Base-by-base conservation (phyloP, 257 asterid genomes). In the Rauvolfia tetraphylla region DNA sequence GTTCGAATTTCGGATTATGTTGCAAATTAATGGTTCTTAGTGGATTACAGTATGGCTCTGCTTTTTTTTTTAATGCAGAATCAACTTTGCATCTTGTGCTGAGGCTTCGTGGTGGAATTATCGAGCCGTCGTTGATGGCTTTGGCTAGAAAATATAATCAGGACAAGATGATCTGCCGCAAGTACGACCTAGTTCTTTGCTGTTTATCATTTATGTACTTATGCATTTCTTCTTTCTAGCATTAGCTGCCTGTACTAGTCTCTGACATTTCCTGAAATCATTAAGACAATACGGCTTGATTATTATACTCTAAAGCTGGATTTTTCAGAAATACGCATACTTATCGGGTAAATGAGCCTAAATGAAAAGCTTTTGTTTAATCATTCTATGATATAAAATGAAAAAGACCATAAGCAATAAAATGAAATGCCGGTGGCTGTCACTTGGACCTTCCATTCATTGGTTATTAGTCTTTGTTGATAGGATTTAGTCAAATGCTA, bases 111-210 rank as follows among this genome's bases (percentile, higher is more conserved):
- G 87, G 87, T 36, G 87, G 87, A 18, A 84, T 84, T 15, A 84
- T 80, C 58, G 87, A 84, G 42, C 87, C 87, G 0, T 84, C 87
- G 48, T 49, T 84, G 81, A 84, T 84, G 87, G 81, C 84, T 44
- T 75, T 84, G 72, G 85, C 85, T 23, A 75, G 87, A 61, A 84
- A 84, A 39, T 84, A 71, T 78, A 84, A 84, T 31, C 87, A 84
- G 78, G 87, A 84, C 0, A 80, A 84, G 79, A 80, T 84, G 87
- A 84, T 84, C 31, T 84, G 87, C 81, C 87, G 87, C 83, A 84
- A 84, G 87, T 84, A 84, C 1, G 79, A 17, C 33, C 62, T 72
- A 10, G 1, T 3, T 1, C 13, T 10, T 17, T 67, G 2, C 4
- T 12, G 11, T 29, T 6, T 46, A 5, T 29, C 34, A 0, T 36